Evolutionary conservation across 495 filamentous ascomycete species (phyloP), one percentile per base, ranked within the genome.

Genomic region (Pyrenopolyporus hunteri): DNA sequence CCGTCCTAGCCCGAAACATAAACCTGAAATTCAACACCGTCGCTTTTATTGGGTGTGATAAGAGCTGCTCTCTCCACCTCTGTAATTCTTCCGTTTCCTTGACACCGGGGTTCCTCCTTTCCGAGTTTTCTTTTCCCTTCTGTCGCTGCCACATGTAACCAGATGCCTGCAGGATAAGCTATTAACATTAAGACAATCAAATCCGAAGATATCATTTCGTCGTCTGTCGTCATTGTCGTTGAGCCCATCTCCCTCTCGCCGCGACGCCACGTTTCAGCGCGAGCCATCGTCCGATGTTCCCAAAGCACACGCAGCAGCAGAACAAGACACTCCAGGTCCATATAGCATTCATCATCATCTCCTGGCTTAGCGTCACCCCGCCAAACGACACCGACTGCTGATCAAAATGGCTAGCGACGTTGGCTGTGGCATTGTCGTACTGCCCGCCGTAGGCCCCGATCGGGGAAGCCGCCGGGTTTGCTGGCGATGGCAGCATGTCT

Each of bases 251-350:
- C 6, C 76, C 76, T 52, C 67, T 71, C 8, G 59, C 66, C 1
- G 57, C 64, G 2, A 65, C 69, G 6, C 66, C 70, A 13, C 68
- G 68, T 35, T 73, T 76, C 45, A 85, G 73, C 26, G 89, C 88
- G 52, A 97, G 76, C 71, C 91, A 80, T 59, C 94, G 79, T 6
- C 94, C 94, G 66, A 98, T 89, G 73, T 97, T 97, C 19, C 94
- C 94, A 82, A 98, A 97, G 74, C 92, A 97, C 22, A 98, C 87
- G 60, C 90, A 91, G 46, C 87, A 90, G 72, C 94, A 96, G 76
- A 97, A 98, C 63, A 98, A 70, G 26, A 97, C 92, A 70, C 89
- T 95, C 22, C 91, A 80, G 62, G 97, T 85, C 93, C 94, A 98
- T 7, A 91, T 90, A 23, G 83, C 83, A 29, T 88, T 87, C 9